Percentiles rank a stretch among this genome's conserved stretches.
Evolutionary conservation across 805 yeast genomes (phyloP).

Genomic region (Suhomyces kilbournensis): DNA sequence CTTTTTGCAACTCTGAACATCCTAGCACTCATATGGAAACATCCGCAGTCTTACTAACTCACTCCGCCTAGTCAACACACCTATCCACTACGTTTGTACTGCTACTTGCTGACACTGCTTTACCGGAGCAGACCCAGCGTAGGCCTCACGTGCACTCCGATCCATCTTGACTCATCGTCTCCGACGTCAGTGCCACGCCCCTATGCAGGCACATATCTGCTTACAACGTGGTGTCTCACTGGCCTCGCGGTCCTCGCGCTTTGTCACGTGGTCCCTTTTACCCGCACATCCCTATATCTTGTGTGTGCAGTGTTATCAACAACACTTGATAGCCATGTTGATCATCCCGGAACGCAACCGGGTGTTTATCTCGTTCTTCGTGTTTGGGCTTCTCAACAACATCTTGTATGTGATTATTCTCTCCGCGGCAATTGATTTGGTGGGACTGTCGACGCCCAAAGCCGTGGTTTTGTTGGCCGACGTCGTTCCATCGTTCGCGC

Average conservation of each 20-base stretch:
- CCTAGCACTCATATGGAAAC: too few relatives aligned
- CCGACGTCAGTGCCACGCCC: neutral
- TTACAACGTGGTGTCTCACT: neutral
- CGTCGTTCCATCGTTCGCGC: slow-evolving; percentile 73
- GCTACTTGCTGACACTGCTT: neutral
- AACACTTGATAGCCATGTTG: neutral
- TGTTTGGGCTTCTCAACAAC: slow-evolving; percentile 84
- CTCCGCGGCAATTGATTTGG: slow-evolving; percentile 89
- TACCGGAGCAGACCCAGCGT: neutral
- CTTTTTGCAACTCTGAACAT: neutral
- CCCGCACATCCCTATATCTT: neutral
- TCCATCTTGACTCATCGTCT: neutral
- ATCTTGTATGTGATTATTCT: slow-evolving; percentile 87
- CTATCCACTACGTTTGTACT: neutral
- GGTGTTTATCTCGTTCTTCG: slow-evolving; percentile 61
- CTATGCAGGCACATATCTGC: neutral
- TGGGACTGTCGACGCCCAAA: slow-evolving; percentile 80
- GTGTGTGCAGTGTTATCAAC: neutral
- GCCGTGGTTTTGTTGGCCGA: slow-evolving; percentile 83
- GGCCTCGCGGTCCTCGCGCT: neutral
- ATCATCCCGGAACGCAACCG: slow-evolving; percentile 15
- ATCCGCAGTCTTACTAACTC: too few relatives aligned
- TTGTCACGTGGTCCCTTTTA: neutral
- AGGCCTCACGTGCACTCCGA: neutral
- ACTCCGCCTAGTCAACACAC: too few relatives aligned